Conservation (phyloP, 2,329 filamentous ascomycete genomes). For the Trichoderma simmonsii region DNA sequence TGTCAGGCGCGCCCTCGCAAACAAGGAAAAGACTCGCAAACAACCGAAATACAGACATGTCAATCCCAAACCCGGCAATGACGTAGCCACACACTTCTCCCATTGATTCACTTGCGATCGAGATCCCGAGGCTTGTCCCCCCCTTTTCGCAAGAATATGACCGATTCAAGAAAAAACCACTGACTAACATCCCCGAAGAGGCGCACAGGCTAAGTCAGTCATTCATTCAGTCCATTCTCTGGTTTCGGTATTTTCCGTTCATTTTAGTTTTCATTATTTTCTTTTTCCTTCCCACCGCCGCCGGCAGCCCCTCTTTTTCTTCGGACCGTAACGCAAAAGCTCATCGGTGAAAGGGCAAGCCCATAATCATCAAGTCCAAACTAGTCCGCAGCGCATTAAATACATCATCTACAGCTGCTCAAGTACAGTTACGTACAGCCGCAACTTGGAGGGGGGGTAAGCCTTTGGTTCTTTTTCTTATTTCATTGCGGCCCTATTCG, state of each 20-base stretch:
- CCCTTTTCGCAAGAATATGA: background rate
- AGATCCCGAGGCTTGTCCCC: background rate
- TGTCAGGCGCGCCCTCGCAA: background rate
- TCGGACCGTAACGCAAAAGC: constrained; percentile 4
- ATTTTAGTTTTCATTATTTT: background rate
- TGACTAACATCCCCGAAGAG: background rate
- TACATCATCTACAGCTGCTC: background rate
- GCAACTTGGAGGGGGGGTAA: background rate
- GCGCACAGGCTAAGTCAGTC: background rate
- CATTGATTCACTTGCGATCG: background rate
- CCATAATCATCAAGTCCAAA: background rate
- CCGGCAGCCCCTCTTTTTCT: background rate
- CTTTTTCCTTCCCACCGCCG: background rate
- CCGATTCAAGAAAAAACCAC: background rate
- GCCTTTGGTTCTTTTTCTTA: background rate
- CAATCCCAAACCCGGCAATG: background rate
- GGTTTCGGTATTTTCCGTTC: background rate
- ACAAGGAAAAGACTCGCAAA: background rate
- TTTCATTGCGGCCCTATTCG: background rate
- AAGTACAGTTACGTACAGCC: background rate
- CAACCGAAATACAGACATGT: background rate
- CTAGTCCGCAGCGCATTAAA: background rate
- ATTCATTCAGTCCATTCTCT: background rate
- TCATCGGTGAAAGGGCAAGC: background rate
- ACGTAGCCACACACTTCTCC: background rate